Percentiles rank a stretch among this genome's conserved stretches.
Conservation (phyloP, 1,284 basidiomycete species). For the Malassezia slooffiae region DNA sequence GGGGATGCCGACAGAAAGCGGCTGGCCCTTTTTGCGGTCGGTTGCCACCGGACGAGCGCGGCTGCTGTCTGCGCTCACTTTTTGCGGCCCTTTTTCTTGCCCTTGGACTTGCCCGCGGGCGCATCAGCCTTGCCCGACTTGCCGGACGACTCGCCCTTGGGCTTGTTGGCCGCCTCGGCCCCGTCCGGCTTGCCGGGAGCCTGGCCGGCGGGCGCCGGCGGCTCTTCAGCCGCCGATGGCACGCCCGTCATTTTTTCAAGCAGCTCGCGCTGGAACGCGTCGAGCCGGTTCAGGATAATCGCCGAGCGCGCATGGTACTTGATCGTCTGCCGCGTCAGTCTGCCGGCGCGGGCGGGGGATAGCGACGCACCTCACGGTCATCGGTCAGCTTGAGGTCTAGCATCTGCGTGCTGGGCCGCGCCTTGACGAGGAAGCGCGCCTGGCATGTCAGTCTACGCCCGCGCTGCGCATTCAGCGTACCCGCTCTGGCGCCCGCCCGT, state of each 20-base stretch:
- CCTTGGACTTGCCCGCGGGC: too few relatives aligned
- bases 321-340: constrained; percentile 47
- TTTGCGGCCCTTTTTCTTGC: constrained; percentile 14
- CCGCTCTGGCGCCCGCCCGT: constrained; percentile 3
- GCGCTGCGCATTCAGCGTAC: not conserved
- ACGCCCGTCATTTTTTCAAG: constrained; percentile 59
- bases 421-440: constrained; percentile 12
- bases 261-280: constrained; percentile 67
- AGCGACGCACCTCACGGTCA: constrained; percentile 2
- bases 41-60: too few relatives aligned
- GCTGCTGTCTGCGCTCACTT: constrained; percentile 10
- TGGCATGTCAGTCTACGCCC: too few relatives aligned
- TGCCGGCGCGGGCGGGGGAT: too few relatives aligned
- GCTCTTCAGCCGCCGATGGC: not conserved
- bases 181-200: not conserved
- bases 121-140: constrained; percentile 11
- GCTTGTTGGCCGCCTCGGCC: not conserved
- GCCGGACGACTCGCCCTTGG: not conserved
- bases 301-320: constrained; percentile 88
- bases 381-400: constrained; percentile 10
- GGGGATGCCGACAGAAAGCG: too few relatives aligned
- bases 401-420: constrained; percentile 7
- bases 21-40: too few relatives aligned
- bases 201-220: not conserved
- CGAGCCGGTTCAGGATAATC: constrained; percentile 86